Base-by-base conservation (phyloP, 1,284 basidiomycete genomes). In the Malassezia caprae region DNA sequence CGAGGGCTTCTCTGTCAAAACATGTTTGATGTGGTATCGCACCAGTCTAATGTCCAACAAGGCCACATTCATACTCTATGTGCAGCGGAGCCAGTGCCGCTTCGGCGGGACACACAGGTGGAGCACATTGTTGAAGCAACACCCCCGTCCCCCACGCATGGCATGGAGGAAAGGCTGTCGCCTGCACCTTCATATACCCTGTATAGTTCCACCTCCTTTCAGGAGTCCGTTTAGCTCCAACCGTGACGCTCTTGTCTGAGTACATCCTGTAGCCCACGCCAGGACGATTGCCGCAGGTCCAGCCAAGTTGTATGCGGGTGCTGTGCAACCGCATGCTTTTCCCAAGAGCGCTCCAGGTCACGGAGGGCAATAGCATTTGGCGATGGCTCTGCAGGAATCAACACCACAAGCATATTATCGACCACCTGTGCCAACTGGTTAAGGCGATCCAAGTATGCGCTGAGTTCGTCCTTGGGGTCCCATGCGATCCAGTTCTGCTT, bases 1-100 rank as follows among this genome's bases (percentile, higher is more conserved):
- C 60, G 72, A 8, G 69, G 68, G 8, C 61, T 75, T 11, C 53
- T 71, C 1, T 11, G 17, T 19, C 43, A 23, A 11, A 30, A 8
- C 17, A 21, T 52, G 13, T 57, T 57, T 35, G 48, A 40, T 30
- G 54, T 40, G 31, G 28, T 26, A 19, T 32, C 17, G 42, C 8
- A 10, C 8, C 5, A 46, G 39, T 8, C 48, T 41, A 34, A 28
- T 17, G 12, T 17, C 21, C 23, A 10, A 5, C 30, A 45, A n/a
- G 17, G 32, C 19, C 43, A 46, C 8, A 17, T 37, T n/a, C 49
- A 51, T 17, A 57, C 55, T n/a, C 47, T 57, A 2, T 57, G 55
- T 17, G 42, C 30, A 8, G 39, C 55, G 24, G 28, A 40, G 39
- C 43, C 43, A 6, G 50, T 57, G 19, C 49, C 55, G 8, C n/a